phyloP scores from a whole-genome alignment of 495 filamentous ascomycete genomes.

The Neurospora sp. region DNA sequence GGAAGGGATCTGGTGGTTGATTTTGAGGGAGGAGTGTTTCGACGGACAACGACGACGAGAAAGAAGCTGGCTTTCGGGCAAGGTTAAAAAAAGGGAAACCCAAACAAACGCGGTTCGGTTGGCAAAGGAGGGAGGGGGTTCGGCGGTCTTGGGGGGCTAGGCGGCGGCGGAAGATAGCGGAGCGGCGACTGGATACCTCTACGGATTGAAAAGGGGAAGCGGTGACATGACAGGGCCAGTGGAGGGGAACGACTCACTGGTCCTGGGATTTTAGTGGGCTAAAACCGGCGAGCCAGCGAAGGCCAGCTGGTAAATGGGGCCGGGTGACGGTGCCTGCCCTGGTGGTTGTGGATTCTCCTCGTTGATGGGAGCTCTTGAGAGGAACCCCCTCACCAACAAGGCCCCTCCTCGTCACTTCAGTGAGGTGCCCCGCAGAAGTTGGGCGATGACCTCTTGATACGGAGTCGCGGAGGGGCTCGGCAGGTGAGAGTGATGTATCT shows the following conservation, averaged over 20 bases:
- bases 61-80: neutral
- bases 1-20: neutral
- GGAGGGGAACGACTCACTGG: neutral
- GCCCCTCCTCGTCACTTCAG: neutral
- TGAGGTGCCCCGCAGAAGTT: neutral
- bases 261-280: neutral
- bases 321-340: neutral
- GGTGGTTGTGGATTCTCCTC: neutral
- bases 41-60: neutral
- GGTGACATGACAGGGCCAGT: neutral
- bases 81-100: neutral
- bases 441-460: neutral
- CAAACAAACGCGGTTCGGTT: neutral
- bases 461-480: neutral
- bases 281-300: neutral
- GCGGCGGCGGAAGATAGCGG: neutral
- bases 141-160: neutral
- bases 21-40: neutral
- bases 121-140: neutral
- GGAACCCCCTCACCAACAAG: neutral
- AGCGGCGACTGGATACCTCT: neutral
- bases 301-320: neutral
- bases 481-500: neutral
- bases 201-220: neutral
- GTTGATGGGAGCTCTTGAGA: neutral